Evolutionary conservation across 192 early-diverging fungal species (phyloP), one percentile per base, ranked within the genome.

Genomic region (Coemansia sp.): DNA sequence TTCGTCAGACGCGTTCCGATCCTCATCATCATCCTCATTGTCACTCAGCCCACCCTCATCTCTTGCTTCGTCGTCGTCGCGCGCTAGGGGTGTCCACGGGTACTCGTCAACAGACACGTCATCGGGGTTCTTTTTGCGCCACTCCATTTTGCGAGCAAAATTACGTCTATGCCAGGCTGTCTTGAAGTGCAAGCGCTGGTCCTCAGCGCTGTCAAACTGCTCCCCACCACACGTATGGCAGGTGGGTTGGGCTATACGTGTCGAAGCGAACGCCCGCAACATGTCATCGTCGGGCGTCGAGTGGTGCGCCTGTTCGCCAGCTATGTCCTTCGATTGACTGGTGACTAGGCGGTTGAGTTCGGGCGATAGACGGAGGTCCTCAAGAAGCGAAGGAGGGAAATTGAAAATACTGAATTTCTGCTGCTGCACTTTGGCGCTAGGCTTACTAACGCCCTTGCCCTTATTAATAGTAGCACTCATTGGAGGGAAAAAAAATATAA

Each of bases 221-320:
- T 68, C 44, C 0, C 76, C 75, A 6, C 80, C 80, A 55, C 80
- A 82, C 3, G 75, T 72, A 23, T 74, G 65, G 62, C 80, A 82
- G 1, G 64, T 67, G 0, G 80, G 42, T 17, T 37, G 38, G 4
- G 75, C 74, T 27, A 77, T 15, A 2, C 80, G 71, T 11, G 59
- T 72, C 2, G 72, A 38, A 6, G 64, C 77, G 32, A 80, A 66
- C 12, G 59, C 69, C 31, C 31, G 36, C 4, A 34, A 0, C n/a
- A 73, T 34, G 1, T 7, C 60, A 12, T 46, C 31, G 19, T 10
- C 25, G 25, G 4, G 51, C 11, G 25, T 27, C 25, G 25, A 27
- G 25, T 27, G 25, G 25, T 27, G 25, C 1, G 21, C 51, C 7
- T 25, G 23, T 53, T 29, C 23, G 51, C 45, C 17, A 17, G 11